Percentiles rank a stretch among this genome's conserved stretches.
Conservation (phyloP, 164 flowering plant genomes). For the Vitis rotundifolia region DNA sequence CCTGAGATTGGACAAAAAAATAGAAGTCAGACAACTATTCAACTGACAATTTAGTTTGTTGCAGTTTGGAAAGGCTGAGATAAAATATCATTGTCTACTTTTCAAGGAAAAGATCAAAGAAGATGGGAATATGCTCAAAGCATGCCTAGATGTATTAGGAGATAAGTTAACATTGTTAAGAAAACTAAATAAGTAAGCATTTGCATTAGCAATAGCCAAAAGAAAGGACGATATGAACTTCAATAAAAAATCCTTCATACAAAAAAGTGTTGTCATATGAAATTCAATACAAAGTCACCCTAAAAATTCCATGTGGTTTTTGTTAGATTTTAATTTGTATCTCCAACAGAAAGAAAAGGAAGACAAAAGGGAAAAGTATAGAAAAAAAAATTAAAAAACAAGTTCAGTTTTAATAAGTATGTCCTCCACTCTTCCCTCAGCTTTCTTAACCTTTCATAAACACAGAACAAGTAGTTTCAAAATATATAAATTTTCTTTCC, state of each 20-base stretch:
- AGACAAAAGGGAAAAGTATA: too few species aligned
- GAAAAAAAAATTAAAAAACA: too few species aligned
- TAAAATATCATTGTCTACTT: background rate
- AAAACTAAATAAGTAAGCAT: background rate
- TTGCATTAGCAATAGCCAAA: background rate
- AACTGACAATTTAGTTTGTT: background rate
- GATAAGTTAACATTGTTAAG: background rate
- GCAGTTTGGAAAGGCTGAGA: background rate
- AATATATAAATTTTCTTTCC: too few species aligned
- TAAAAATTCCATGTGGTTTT: too few species aligned
- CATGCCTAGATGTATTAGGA: background rate
- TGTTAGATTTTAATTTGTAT: too few species aligned
- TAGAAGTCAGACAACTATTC: background rate
- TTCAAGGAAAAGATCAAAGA: background rate
- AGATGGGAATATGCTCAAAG: background rate
- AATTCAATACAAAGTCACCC: background rate
- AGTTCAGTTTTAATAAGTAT: too few species aligned
- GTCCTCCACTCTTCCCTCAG: too few species aligned
- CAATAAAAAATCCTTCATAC: background rate
- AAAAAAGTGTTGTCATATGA: background rate
- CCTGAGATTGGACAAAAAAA: slow-evolving; percentile 34
- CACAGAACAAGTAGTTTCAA: too few species aligned
- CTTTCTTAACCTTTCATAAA: too few species aligned
- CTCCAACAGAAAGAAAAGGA: too few species aligned
- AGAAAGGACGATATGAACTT: background rate